Evolutionary conservation across 768 basidiomycete genomes (phyloP).

Genomic region (Mycena belliarum): DNA sequence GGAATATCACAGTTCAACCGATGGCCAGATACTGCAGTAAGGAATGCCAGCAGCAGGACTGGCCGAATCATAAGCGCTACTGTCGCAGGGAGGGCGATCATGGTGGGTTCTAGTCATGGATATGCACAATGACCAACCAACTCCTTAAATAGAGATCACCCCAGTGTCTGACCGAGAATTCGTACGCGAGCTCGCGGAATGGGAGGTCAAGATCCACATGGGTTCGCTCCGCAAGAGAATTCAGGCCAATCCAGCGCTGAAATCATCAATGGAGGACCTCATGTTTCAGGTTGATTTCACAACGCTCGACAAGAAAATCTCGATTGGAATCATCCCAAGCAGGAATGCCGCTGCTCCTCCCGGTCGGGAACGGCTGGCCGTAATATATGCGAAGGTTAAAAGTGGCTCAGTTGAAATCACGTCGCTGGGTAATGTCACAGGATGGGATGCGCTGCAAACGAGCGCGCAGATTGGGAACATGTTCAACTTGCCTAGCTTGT

Average conservation of each 20-base stretch:
- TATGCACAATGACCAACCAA: not conserved
- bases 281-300: constrained; percentile 15
- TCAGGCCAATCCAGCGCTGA: constrained; percentile 10
- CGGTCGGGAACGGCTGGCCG: not conserved
- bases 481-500: not conserved
- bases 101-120: not conserved
- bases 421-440: constrained; percentile 3
- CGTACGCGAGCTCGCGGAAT: constrained; percentile 1
- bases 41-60: constrained; percentile 12
- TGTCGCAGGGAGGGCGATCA: not conserved
- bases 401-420: not conserved
- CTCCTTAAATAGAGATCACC: not conserved
- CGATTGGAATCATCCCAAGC: constrained; percentile 3
- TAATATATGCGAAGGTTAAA: constrained; percentile 14
- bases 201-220: constrained; percentile 4
- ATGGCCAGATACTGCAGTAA: constrained; percentile 11
- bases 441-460: constrained; percentile 1
- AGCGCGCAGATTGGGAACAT: not conserved
- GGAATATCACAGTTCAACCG: not conserved
- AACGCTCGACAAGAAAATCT: constrained; percentile 9
- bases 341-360: no score
- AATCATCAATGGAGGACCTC: not conserved
- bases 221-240: constrained; percentile 2
- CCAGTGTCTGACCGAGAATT: constrained; percentile 17
- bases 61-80: constrained; percentile 6